Evolutionary conservation across 2,329 filamentous ascomycete genomes (phyloP).

Genomic region (Alternaria incomplexa): DNA sequence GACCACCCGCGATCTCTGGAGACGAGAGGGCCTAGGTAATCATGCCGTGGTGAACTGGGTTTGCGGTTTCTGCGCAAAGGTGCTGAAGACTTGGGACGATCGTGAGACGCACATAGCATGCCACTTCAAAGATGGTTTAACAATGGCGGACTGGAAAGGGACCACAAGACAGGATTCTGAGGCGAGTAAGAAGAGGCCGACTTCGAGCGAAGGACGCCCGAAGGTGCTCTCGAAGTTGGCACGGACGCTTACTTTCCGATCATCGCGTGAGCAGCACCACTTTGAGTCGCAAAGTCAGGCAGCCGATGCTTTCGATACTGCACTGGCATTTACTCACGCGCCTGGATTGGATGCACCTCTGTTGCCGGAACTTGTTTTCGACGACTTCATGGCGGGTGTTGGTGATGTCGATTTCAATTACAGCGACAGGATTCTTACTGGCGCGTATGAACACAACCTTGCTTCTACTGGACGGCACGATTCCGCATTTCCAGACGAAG

Average conservation of each 20-base stretch:
- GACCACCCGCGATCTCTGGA: slow-evolving; percentile 37
- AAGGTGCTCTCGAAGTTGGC: slow-evolving; percentile 6
- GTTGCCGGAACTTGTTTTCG: not conserved
- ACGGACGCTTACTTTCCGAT: not conserved
- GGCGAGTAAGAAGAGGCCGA: slow-evolving; percentile 2
- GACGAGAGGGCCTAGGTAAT: slow-evolving; percentile 22
- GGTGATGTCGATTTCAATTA: not conserved
- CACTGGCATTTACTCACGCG: not conserved
- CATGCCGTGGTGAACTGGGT: slow-evolving; percentile 27
- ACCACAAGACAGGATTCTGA: not conserved
- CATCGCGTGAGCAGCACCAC: not conserved
- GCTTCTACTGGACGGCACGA: not conserved
- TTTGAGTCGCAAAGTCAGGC: not conserved
- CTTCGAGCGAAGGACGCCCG: slow-evolving; percentile 1
- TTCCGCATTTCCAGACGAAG: not conserved
- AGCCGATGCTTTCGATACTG: not conserved
- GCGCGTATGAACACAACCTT: not conserved
- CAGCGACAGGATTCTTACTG: not conserved
- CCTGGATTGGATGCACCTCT: not conserved
- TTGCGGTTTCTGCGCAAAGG: slow-evolving; percentile 40
- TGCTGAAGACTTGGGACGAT: slow-evolving; percentile 35
- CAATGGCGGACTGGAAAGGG: slow-evolving; percentile 37
- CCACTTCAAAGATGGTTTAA: slow-evolving; percentile 42
- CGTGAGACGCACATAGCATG: slow-evolving; percentile 41
- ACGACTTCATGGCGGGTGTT: not conserved